Evolutionary conservation across 805 yeast genomes (phyloP).

Genomic region (Candida pini): DNA sequence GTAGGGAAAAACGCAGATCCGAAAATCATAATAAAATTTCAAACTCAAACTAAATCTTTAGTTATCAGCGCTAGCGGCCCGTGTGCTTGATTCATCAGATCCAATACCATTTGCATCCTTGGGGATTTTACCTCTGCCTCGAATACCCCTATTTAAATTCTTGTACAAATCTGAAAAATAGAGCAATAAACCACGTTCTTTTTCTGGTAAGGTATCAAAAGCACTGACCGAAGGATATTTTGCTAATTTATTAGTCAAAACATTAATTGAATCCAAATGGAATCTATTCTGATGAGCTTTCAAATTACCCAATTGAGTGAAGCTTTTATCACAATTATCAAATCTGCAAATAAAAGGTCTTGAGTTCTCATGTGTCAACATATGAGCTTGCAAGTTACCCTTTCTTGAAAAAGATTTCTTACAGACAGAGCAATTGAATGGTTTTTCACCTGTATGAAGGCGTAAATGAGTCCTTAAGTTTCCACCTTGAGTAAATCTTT

Average conservation of each 20-base stretch:
- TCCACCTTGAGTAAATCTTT: constrained; percentile 86
- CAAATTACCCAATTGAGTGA: constrained; percentile 88
- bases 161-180: constrained; percentile 82
- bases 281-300: constrained; percentile 92
- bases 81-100: no score
- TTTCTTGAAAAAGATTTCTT: constrained; percentile 76
- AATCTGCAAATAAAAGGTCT: constrained; percentile 77
- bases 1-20: no score
- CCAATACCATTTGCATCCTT: constrained; percentile 3
- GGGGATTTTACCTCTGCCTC: constrained; percentile 70
- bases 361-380: constrained; percentile 70
- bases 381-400: constrained; percentile 88
- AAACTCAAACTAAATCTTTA: no score
- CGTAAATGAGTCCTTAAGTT: constrained; percentile 80
- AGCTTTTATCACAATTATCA: constrained; percentile 76
- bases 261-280: constrained; percentile 66
- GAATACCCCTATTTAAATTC: constrained; percentile 85
- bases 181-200: constrained; percentile 63
- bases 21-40: no score
- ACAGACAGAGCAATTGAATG: constrained; percentile 76
- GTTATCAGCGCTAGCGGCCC: no score
- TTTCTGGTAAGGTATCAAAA: constrained; percentile 43
- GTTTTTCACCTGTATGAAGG: constrained; percentile 89
- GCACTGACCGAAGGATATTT: constrained; percentile 46
- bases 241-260: constrained; percentile 62